Base-by-base conservation (phyloP, 2,329 filamentous ascomycete genomes). In the Verticillium zaregamsianum region DNA sequence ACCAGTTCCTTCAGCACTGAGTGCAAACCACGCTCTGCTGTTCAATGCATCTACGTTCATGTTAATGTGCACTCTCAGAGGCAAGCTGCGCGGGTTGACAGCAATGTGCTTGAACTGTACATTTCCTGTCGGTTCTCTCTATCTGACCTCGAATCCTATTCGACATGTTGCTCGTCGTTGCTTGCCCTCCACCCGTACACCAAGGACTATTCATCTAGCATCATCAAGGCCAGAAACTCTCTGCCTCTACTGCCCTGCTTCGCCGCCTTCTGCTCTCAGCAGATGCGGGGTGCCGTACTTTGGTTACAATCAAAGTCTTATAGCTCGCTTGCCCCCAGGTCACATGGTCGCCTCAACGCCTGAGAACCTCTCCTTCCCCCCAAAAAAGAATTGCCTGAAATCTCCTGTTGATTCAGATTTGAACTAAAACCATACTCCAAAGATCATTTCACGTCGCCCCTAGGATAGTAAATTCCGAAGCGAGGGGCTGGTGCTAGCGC, bases 401-500 rank as follows among this genome's bases (percentile, higher is more conserved):
- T 25, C 23, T 23, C 12, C 11, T 20, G 20, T 23, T 20, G n/a
- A 14, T 52, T 52, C 3, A 12, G 20, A 14, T 12, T 3, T 20
- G 11, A 25, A 52, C 20, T 20, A 52, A 52, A 52, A 23, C 45
- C n/a, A 23, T 28, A 52, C 20, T 28, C 45, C 45, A 52, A 23
- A 25, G 6, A 52, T 25, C 45, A 15, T 32, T 28, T 25, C 15
- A 17, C 23, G 12, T 12, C 15, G n/a, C 52, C n/a, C 25, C 77
- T 75, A 92, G 57, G 86, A 89, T 60, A 93, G 80, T 57, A 93
- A 74, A 69, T 93, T 93, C 68, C 88, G 86, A 64, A 93, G 73
- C 11, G 90, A 92, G 12, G 90, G 90, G 69, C 88, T 93, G 17
- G 90, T 89, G 69, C 90, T 93, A 4, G 90, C 90, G n/a, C 89